These are phyloP conservation scores for Gaillardinia entomophila DNA, from an alignment of 805 yeast species.

Conservation along the genomic window DNA sequence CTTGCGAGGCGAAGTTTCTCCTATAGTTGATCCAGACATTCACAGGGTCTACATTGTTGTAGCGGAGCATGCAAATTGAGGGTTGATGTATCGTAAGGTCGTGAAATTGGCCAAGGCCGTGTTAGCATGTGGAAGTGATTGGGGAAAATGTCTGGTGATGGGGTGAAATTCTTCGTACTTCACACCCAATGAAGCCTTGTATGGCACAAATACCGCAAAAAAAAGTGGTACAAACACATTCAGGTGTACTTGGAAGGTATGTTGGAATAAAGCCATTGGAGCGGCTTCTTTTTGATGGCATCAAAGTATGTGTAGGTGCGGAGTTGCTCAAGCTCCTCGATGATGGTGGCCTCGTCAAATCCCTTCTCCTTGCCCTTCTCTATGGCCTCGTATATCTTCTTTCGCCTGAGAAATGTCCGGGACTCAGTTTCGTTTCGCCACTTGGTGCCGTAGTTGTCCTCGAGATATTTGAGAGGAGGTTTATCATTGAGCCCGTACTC, in stretches of 20 bases:
- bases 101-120: too few relatives aligned
- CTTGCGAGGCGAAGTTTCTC: too few relatives aligned
- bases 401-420: constrained; percentile 48
- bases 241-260: neutral
- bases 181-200: too few relatives aligned
- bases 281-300: constrained; percentile 20
- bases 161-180: too few relatives aligned
- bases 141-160: too few relatives aligned
- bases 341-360: constrained; percentile 34
- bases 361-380: constrained; percentile 45
- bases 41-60: too few relatives aligned
- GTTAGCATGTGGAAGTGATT: too few relatives aligned
- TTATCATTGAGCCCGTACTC: constrained; percentile 46
- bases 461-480: constrained; percentile 47
- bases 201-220: too few relatives aligned
- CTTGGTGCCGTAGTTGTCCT: constrained; percentile 42
- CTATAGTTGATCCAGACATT: too few relatives aligned
- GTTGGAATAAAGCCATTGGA: neutral
- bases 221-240: too few relatives aligned
- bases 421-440: constrained; percentile 55
- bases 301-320: constrained; percentile 39
- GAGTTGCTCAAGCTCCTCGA: constrained; percentile 41
- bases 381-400: constrained; percentile 50
- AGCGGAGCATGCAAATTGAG: too few relatives aligned
- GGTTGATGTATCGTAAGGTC: too few relatives aligned